Evolutionary conservation across 495 filamentous ascomycete species (phyloP), one percentile per base, ranked within the genome.

Genomic region (Ascobolus immersus): DNA sequence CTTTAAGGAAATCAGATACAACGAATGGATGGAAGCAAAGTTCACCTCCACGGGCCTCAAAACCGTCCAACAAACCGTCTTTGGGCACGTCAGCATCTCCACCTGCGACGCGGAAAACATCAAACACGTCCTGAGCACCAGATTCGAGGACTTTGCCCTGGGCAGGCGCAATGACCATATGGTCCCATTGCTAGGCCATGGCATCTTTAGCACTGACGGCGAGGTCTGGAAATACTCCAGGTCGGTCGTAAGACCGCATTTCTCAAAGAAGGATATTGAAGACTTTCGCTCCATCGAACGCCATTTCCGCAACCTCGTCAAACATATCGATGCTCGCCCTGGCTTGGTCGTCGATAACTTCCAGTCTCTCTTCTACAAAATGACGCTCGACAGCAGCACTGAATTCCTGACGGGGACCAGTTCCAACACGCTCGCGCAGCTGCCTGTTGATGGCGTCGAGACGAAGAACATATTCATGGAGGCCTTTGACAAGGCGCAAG

Each of bases 341-440:
- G 51, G 47, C 10, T 33, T 38, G 12, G 47, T 50, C 19, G 60
- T 69, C 28, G 62, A 68, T 34, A n/a, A n/a, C n/a, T 59, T 71
- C 20, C 60, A 67, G 36, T 50, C 51, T 2, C 54, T 65, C 4
- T 67, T 72, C 45, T 62, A 63, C 42, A 51, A 55, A 17, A 39
- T 69, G 17, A 69, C 65, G 4, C 52, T 70, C 17, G 66, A 71
- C 40, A 58, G 58, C 0, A 58, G 64, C 6, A 71, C 66, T 0
- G 61, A 65, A 17, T 66, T 71, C 42, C 48, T 71, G 4, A 67
- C 71, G 35, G 67, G 67, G 13, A 58, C 67, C 39, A 62, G 62
- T 4, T 54, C 59, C 1, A 49, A 54, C 33, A 57, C 57, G 20
- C 50, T 66, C 40, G 28, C 19, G 4, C 20, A 12, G 15, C 9